phyloP scores from a whole-genome alignment of 2,329 filamentous ascomycete species.

The Cyphellophora attinorum region DNA sequence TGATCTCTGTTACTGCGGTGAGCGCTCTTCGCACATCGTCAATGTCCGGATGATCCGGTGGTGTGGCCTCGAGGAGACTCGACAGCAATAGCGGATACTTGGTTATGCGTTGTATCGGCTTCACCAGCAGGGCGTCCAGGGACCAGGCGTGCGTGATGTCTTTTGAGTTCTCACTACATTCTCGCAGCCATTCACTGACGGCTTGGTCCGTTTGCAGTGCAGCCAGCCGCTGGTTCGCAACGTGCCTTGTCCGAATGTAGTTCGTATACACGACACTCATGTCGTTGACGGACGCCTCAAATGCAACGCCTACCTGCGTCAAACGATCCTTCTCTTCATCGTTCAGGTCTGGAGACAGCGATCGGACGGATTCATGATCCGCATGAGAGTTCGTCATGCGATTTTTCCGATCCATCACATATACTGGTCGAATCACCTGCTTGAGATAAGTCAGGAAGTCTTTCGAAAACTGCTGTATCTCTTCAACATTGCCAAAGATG shows the following conservation, averaged over 20 bases:
- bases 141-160: constrained; percentile 93
- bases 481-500: constrained; percentile 86
- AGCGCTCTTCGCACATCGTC: constrained; percentile 61
- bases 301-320: constrained; percentile 51
- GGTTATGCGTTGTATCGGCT: constrained; percentile 87
- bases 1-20: constrained; percentile 55
- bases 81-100: constrained; percentile 86
- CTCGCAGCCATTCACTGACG: constrained; percentile 71
- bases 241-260: constrained; percentile 56
- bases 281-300: constrained; percentile 43
- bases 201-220: constrained; percentile 48
- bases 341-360: constrained; percentile 23
- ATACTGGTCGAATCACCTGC: constrained; percentile 67
- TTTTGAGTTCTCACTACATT: constrained; percentile 85
- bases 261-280: constrained; percentile 59
- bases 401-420: constrained; percentile 51
- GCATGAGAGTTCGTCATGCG: constrained; percentile 35
- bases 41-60: constrained; percentile 74
- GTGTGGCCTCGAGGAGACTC: constrained; percentile 69
- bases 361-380: constrained; percentile 18
- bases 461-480: constrained; percentile 80
- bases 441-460: constrained; percentile 72
- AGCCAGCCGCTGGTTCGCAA: constrained; percentile 53
- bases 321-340: constrained; percentile 48
- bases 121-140: constrained; percentile 89